These are phyloP conservation scores for Lunularia cruciata DNA, from an alignment of 225 moss, liverwort and hornwort genomes.

Conservation along the genomic window DNA sequence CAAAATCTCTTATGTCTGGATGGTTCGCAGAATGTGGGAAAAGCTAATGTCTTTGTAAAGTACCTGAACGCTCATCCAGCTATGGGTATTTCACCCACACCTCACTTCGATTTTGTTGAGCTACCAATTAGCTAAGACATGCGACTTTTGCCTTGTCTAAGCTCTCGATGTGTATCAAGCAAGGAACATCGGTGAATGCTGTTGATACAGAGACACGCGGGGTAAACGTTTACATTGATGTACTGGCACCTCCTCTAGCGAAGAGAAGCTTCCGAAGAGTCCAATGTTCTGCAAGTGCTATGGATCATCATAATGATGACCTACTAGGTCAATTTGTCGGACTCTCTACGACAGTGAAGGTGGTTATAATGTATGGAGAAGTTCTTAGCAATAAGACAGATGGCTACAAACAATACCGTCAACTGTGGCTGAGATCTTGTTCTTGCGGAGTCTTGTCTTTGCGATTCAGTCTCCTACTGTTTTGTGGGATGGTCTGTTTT, in stretches of 20 bases:
- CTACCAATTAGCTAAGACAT: conserved; percentile 12
- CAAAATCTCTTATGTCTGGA: conserved; percentile 27
- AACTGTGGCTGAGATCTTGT: no score
- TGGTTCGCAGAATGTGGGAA: conserved; percentile 43
- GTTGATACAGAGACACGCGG: conserved; percentile 10
- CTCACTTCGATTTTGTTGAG: conserved; percentile 20
- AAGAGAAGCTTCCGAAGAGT: conserved; percentile 2
- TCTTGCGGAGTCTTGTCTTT: no score
- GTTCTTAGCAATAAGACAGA: background rate
- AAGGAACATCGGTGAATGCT: conserved; percentile 4
- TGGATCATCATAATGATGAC: background rate
- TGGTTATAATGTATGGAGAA: background rate
- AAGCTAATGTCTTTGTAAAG: conserved; percentile 30
- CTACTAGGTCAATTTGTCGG: conserved; percentile 6
- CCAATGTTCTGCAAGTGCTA: background rate
- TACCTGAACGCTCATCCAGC: conserved; percentile 27
- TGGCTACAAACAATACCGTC: no score
- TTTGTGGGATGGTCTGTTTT: no score
- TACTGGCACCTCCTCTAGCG: conserved; percentile 2
- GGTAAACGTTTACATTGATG: background rate
- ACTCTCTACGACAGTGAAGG: background rate
- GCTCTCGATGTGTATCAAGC: conserved; percentile 12
- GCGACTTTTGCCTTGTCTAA: background rate
- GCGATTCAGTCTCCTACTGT: no score
- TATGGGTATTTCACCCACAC: conserved; percentile 18